These are phyloP conservation scores for Raffaelea albimanens DNA, from an alignment of 2,329 filamentous ascomycete genomes.

Conservation along the genomic window DNA sequence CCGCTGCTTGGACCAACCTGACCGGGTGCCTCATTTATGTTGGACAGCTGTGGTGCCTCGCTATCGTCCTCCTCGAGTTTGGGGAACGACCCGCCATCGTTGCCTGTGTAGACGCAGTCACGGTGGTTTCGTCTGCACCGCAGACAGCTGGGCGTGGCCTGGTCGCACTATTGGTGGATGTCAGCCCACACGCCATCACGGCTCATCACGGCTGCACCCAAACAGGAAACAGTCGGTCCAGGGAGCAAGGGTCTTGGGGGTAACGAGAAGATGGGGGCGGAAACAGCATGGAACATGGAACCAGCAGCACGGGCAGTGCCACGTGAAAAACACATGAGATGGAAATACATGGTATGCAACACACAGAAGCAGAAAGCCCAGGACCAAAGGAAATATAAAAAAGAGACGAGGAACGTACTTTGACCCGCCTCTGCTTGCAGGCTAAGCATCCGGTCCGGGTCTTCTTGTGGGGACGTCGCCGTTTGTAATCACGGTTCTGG, in stretches of 20 bases:
- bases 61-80: not conserved
- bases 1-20: not conserved
- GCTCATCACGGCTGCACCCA: not conserved
- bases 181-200: not conserved
- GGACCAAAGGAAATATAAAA: not conserved
- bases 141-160: constrained; percentile 11
- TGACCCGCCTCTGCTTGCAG: constrained; percentile 16
- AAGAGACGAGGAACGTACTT: constrained; percentile 8
- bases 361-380: not conserved
- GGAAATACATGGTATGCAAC: not conserved
- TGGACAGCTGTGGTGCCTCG: not conserved
- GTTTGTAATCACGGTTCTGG: constrained; percentile 15
- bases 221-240: too few species aligned
- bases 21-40: not conserved
- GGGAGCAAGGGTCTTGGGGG: too few species aligned
- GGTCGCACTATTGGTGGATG: constrained; percentile 12
- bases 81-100: not conserved
- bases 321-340: not conserved
- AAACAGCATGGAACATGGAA: too few species aligned
- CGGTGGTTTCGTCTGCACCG: constrained; percentile 14
- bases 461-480: constrained; percentile 15
- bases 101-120: constrained; percentile 10
- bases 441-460: constrained; percentile 13
- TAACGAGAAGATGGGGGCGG: too few species aligned
- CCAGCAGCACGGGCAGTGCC: not conserved